A percentile compares a stretch with the other conserved stretches of the same genome.
phyloP scores from a whole-genome alignment of 257 asterid species.

The Scutellaria baicalensis region DNA sequence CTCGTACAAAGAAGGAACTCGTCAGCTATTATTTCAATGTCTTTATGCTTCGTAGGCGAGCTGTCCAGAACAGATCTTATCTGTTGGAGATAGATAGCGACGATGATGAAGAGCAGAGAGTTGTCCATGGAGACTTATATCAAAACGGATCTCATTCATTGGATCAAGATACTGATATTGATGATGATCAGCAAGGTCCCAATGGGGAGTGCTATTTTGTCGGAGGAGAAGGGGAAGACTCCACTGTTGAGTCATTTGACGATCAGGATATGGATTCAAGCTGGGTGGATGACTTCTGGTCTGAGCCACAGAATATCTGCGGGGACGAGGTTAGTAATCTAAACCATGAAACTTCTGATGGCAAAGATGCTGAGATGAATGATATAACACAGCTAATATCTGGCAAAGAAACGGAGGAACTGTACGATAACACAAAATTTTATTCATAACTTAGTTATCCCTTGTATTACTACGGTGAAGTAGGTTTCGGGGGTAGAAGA shows the following conservation, averaged over 20 bases:
- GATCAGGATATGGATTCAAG: conserved; percentile 30
- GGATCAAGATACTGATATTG: conserved; percentile 20
- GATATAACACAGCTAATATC: background rate
- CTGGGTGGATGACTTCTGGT: conserved; percentile 37
- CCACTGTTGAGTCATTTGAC: conserved; percentile 46
- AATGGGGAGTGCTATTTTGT: conserved; percentile 12
- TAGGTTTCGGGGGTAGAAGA: background rate
- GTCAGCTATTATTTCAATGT: conserved; percentile 83
- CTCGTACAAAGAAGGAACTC: conserved; percentile 47
- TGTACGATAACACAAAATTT: conserved; percentile 8
- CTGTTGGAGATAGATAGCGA: conserved; percentile 78
- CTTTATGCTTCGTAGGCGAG: conserved; percentile 60
- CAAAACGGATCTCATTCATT: conserved; percentile 9
- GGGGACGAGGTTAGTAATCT: background rate
- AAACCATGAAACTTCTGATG: background rate
- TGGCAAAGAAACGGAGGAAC: conserved; percentile 1
- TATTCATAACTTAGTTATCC: background rate
- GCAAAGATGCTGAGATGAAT: conserved; percentile 14
- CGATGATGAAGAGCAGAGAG: conserved; percentile 69
- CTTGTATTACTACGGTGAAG: background rate
- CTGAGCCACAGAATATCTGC: conserved; percentile 19
- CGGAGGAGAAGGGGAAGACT: conserved; percentile 40
- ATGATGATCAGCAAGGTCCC: conserved; percentile 10
- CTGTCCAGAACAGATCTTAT: conserved; percentile 62
- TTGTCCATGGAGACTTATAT: conserved; percentile 14